Base-by-base conservation (phyloP, 495 filamentous ascomycete genomes). In the Rhizodiscina lignyota region DNA sequence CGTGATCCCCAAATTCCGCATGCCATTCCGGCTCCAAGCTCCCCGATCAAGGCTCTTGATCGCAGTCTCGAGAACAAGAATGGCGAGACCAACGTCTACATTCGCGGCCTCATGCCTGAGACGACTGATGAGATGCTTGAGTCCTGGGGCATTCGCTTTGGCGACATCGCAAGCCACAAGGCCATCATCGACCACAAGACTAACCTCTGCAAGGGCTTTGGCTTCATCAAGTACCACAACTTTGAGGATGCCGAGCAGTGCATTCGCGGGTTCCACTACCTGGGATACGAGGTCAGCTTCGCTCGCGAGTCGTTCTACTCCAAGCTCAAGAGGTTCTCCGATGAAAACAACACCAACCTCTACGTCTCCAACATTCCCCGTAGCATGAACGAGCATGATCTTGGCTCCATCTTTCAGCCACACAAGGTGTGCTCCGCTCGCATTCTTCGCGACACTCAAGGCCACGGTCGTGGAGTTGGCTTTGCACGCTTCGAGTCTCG, bases 221-320 rank as follows among this genome's bases (percentile, higher is more conserved):
- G 91, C 0, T 99, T 99, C 54, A 84, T 92, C 47, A 86, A 87
- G 53, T 99, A 86, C 52, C 75, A 68, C 57, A 78, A 78, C 46
- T 79, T 82, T 47, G 73, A 77, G 18, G 79, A 93, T 41, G 91
- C 87, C 12, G 84, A 94, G 60, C 78, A 79, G 40, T 94, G 86
- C 59, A 96, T 99, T 56, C 81, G 83, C 24, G 87, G 79, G n/a
- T 91, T 99, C 50, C 84, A 83, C 52, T 77, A 79, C 46, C 69
- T 85, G 36, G 86, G 86, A 27, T 96, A 96, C 49, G 89, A 99
- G 60, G 86, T 87, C 39, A 89, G 85, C 49, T 99, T 94, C 59
- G 89, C 91, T 40, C 41, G 94, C 80, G 84, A 94, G 59, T 93
- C 84, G 8, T 93, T 94, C 61, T 96, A 96, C 50, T 78, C 83